Conservation (phyloP, 352 stramenopile genomes). For the Globisporangium megalacanthum region DNA sequence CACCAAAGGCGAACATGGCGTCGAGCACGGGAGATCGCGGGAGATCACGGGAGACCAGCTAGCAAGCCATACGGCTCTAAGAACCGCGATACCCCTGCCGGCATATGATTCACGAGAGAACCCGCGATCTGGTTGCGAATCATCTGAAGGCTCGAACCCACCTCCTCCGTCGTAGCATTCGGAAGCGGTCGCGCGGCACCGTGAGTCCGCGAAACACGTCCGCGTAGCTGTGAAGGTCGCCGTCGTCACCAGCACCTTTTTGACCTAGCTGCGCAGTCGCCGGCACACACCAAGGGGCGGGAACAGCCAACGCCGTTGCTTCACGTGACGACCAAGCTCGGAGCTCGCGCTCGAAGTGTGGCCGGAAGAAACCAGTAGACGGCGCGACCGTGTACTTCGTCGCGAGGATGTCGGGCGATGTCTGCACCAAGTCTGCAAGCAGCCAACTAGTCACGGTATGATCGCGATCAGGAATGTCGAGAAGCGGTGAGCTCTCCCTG, state of each 20-base stretch:
- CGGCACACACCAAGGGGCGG: too few species aligned
- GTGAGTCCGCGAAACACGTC: neutral
- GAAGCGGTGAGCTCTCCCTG: too few species aligned
- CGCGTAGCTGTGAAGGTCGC: neutral
- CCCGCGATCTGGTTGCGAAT: neutral
- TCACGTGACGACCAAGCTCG: too few species aligned
- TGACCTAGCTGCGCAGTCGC: neutral
- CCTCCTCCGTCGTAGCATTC: neutral
- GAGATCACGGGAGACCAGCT: conserved; percentile 1
- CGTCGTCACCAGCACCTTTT: neutral
- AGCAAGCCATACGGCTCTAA: neutral
- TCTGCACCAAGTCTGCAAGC: neutral
- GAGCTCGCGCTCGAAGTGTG: too few species aligned
- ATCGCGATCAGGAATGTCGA: too few species aligned
- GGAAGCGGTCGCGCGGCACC: neutral
- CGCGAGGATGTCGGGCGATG: too few species aligned
- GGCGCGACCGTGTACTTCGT: too few species aligned
- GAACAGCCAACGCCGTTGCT: too few species aligned
- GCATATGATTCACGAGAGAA: neutral
- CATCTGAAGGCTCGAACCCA: neutral
- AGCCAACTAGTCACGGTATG: too few species aligned
- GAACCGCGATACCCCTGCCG: neutral
- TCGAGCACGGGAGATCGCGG: neutral
- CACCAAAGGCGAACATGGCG: neutral
- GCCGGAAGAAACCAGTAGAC: too few species aligned